These are phyloP conservation scores for Baorangia bicolor DNA, from an alignment of 768 basidiomycete genomes.

Conservation along the genomic window DNA sequence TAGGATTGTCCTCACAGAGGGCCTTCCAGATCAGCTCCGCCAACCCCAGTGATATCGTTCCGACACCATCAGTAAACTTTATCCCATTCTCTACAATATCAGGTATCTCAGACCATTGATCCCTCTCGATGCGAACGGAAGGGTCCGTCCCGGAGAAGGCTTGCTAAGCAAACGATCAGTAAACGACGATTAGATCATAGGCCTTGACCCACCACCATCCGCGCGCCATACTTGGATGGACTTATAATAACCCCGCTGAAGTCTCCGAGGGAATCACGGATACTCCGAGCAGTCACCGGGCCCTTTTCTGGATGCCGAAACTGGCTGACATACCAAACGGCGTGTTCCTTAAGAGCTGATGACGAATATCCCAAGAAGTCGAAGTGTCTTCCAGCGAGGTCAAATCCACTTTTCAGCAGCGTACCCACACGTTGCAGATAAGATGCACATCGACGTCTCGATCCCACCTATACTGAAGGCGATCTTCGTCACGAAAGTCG, in stretches of 20 bases:
- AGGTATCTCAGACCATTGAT: slow-evolving; percentile 62
- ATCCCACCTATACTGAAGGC: slow-evolving; percentile 70
- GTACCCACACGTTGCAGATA: slow-evolving; percentile 62
- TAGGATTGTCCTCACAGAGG: slow-evolving; percentile 44
- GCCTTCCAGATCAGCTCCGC: slow-evolving; percentile 58
- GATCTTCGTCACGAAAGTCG: slow-evolving; percentile 83
- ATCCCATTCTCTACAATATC: slow-evolving; percentile 50
- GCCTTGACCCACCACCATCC: slow-evolving; percentile 48
- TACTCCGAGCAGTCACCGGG: slow-evolving; percentile 51
- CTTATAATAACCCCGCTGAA: slow-evolving; percentile 55
- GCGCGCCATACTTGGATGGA: slow-evolving; percentile 82
- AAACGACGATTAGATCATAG: background rate
- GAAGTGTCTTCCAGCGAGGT: slow-evolving; percentile 67
- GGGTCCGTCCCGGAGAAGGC: slow-evolving; percentile 82
- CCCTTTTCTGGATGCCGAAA: slow-evolving; percentile 50
- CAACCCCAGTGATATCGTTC: slow-evolving; percentile 67
- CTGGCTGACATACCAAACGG: slow-evolving; percentile 77
- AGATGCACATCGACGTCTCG: slow-evolving; percentile 54
- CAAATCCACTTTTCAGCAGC: slow-evolving; percentile 61
- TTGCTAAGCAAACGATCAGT: slow-evolving; percentile 40
- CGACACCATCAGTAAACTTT: slow-evolving; percentile 76
- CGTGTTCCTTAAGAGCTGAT: slow-evolving; percentile 77
- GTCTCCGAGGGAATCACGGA: slow-evolving; percentile 65
- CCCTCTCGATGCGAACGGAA: slow-evolving; percentile 53
- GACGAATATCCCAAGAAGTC: slow-evolving; percentile 82